phyloP scores from a whole-genome alignment of 345 rosid species.

The Lumnitzera littorea region DNA sequence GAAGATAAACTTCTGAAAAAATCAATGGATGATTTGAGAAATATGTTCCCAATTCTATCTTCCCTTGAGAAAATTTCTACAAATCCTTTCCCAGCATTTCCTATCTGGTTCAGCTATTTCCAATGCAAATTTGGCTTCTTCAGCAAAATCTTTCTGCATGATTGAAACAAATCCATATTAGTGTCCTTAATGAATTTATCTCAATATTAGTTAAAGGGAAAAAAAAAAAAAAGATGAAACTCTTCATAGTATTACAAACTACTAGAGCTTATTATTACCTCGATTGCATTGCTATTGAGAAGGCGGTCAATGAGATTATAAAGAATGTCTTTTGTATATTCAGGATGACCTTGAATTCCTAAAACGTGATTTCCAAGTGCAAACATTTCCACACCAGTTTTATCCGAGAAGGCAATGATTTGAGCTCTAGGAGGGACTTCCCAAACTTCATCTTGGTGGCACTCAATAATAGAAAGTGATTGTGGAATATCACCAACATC shows the following conservation, averaged over 20 bases:
- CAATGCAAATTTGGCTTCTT: constrained; percentile 30
- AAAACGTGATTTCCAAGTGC: constrained; percentile 48
- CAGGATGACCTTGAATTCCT: constrained; percentile 96
- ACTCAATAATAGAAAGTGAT: constrained; percentile 52
- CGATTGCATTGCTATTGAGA: constrained; percentile 35
- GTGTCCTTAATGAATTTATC: too few species aligned
- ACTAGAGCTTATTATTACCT: constrained; percentile 24
- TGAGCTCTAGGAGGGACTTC: constrained; percentile 60
- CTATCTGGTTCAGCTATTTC: constrained; percentile 50
- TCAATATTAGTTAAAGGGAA: too few species aligned
- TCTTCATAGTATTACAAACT: too few species aligned
- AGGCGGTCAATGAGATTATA: constrained; percentile 69
- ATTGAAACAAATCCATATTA: background rate
- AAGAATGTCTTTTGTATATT: constrained; percentile 78
- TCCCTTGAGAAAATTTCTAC: constrained; percentile 53
- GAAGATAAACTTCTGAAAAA: background rate
- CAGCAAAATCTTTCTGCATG: constrained; percentile 42
- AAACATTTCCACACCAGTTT: constrained; percentile 75
- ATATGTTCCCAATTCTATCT: background rate
- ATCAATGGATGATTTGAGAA: background rate
- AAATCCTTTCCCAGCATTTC: constrained; percentile 45
- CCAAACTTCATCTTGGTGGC: constrained; percentile 85
- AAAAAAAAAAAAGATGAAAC: too few species aligned
- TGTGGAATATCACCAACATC: constrained; percentile 30
- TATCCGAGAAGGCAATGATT: constrained; percentile 70